Evolutionary conservation across 148 eudicot species (phyloP), one percentile per base, ranked within the genome.

Genomic region (Chenopodium suecicum): DNA sequence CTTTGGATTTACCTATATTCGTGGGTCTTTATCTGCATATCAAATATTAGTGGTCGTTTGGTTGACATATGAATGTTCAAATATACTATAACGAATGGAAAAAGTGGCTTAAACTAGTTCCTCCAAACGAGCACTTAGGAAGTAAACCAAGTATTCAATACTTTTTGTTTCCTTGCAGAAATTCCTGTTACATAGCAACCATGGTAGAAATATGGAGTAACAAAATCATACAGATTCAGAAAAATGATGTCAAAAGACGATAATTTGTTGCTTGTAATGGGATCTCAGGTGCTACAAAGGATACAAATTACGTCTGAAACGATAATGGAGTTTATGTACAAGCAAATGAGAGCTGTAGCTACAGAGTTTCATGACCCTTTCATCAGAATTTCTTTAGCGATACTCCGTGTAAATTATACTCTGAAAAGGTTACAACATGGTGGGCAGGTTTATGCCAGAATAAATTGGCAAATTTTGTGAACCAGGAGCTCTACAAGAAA

Each of bases 401-500:
- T 50, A 31, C 19, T 63, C 44, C 7, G 44, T 41, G 44, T 41
- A 41, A 81, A 31, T 68, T 66, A 22, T 20, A 56, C 44, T 69
- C 27, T 44, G 6, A 76, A 78, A 27, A 52, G 44, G 79, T 72
- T 77, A 77, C 73, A 63, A 52, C 77, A 62, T 23, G 46, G 64
- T 27, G 65, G 79, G 73, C 63, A 73, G 60, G 25, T 73, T 20
- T 31, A 75, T 70, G 84, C 84, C 82, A 74, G 77, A 50, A 50
- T 20, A 47, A 68, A 29, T 29, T 78, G 52, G 75, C 84, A 27
- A 37, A 52, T 77, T 64, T 71, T 52, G 31, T 71, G 14, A 69
- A 66, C 79, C 70, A 70, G 69, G 74, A 75, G 82, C 66, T 79
- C 81, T 75, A 79, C 64, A 70, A 41, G 63, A 76, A 80, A 76